Base-by-base conservation (phyloP, 1,284 basidiomycete genomes). In the Ustilago tritici region DNA sequence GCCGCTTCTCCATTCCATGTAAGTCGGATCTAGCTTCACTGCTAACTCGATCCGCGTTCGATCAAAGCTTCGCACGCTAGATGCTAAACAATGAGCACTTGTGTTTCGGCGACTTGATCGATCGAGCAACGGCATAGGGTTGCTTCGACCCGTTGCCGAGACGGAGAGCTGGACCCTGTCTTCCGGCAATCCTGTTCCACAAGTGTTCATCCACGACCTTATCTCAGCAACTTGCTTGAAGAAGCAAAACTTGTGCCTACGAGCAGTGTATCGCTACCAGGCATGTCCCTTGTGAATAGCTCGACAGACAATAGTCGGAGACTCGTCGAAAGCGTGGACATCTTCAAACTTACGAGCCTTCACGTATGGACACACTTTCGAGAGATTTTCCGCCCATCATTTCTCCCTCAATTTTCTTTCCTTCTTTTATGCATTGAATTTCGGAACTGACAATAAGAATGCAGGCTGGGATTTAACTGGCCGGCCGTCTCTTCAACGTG, bases 91-190 rank as follows among this genome's bases (percentile, higher is more conserved):
- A 15, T 56, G 7, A 19, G 6, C 19, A 38, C 54, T 56, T 41
- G 54, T 15, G 17, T 56, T 56, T 38, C 54, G 36, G 38, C 54
- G 54, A 40, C 54, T 56, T 56, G 52, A 36, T 8, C 11, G 36
- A 40, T 56, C 54, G 34, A 28, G 52, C 6, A 36, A 10, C 52
- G 52, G 52, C 35, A n/a, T 14, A 23, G 9, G 10, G 3, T 54
- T 3, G 17, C 31, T 54, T 23, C 19, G 31, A 10, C 41, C 54
- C 36, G 23, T 23, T n/a, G 54, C 54, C 54, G 54, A 56, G 19
- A 38, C 15, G 14, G 19, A 56, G 4, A 56, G 35, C 19, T 54
- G 35, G 34, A 35, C 32, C 32, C 52, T 35, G 52, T 11, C 47
- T 31, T 54, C n/a, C n/a, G 52, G 52, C 52, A 43, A 41, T 19